Evolutionary conservation across 2,329 filamentous ascomycete species (phyloP).

Genomic region (Zymoseptoria pseudotritici): DNA sequence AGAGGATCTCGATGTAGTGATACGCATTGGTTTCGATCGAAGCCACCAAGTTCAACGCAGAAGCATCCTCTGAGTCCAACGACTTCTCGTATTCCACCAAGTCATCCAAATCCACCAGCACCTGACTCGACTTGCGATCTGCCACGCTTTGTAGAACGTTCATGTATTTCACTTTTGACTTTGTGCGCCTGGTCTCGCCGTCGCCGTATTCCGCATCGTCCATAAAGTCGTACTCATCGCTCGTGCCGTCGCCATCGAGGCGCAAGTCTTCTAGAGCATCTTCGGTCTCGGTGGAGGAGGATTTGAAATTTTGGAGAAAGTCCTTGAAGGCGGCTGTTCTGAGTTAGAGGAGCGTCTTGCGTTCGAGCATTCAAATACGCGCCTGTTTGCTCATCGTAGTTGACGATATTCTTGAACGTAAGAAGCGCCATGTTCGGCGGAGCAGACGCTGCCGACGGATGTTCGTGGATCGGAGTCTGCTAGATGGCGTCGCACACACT

Average conservation of each 20-base stretch:
- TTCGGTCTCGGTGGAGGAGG: conserved; percentile 61
- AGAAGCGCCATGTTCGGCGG: conserved; percentile 68
- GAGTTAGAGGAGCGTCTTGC: conserved; percentile 27
- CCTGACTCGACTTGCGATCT: conserved; percentile 67
- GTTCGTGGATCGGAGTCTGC: not conserved
- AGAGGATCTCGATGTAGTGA: conserved; percentile 89
- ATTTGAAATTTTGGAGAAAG: conserved; percentile 85
- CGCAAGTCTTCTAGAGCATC: conserved; percentile 78
- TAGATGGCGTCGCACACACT: not conserved
- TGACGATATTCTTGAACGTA: conserved; percentile 68
- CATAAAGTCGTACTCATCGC: conserved; percentile 90
- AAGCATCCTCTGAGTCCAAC: conserved; percentile 46
- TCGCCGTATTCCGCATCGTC: conserved; percentile 56
- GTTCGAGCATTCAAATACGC: conserved; percentile 30
- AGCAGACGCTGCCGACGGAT: not conserved
- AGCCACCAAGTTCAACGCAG: conserved; percentile 62
- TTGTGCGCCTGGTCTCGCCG: conserved; percentile 29
- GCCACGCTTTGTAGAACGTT: conserved; percentile 79
- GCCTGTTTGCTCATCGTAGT: conserved; percentile 84
- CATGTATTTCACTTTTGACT: conserved; percentile 74
- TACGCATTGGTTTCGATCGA: conserved; percentile 87
- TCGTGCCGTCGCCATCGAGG: conserved; percentile 77
- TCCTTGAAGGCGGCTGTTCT: conserved; percentile 68
- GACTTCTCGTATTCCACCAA: conserved; percentile 73
- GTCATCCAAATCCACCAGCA: conserved; percentile 86